Evolutionary conservation across 805 yeast genomes (phyloP).

Genomic region (Saturnispora sanitii): DNA sequence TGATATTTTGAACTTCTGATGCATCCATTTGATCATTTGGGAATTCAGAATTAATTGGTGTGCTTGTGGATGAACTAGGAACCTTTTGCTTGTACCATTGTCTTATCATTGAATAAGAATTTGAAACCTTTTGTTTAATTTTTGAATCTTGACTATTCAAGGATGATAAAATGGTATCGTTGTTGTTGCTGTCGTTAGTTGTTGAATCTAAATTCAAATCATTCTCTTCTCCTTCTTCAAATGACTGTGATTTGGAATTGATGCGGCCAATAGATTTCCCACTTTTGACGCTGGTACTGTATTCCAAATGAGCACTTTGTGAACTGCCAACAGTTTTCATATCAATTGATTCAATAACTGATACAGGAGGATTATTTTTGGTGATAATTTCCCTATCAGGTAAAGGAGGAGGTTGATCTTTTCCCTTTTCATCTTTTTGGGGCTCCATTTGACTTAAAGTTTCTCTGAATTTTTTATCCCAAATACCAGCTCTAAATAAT

Average conservation of each 20-base stretch:
- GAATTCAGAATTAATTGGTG: background rate
- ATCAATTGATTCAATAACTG: too few species aligned
- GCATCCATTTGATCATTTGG: background rate
- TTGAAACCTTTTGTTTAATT: conserved; percentile 24
- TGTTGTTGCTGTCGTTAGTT: background rate
- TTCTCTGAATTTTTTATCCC: conserved; percentile 43
- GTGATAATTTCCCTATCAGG: conserved; percentile 2
- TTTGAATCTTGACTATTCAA: conserved; percentile 5
- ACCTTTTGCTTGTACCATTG: conserved; percentile 50
- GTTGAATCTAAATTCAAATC: too few species aligned
- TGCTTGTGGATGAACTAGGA: background rate
- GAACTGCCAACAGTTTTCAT: too few species aligned
- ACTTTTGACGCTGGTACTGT: too few species aligned
- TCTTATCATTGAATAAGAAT: conserved; percentile 49
- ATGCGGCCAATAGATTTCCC: too few species aligned
- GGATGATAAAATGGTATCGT: too few species aligned
- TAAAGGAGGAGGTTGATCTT: conserved; percentile 1
- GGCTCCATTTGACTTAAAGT: background rate
- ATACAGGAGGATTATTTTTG: too few species aligned
- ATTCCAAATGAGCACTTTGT: too few species aligned
- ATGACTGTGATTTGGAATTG: too few species aligned
- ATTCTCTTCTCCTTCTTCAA: too few species aligned
- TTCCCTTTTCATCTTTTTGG: background rate
- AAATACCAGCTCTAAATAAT: conserved; percentile 84
- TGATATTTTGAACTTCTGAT: background rate